Percentiles rank a stretch among this genome's conserved stretches.
Evolutionary conservation across 192 early-diverging fungal genomes (phyloP).

Genomic region (Linnemannia zychae): DNA sequence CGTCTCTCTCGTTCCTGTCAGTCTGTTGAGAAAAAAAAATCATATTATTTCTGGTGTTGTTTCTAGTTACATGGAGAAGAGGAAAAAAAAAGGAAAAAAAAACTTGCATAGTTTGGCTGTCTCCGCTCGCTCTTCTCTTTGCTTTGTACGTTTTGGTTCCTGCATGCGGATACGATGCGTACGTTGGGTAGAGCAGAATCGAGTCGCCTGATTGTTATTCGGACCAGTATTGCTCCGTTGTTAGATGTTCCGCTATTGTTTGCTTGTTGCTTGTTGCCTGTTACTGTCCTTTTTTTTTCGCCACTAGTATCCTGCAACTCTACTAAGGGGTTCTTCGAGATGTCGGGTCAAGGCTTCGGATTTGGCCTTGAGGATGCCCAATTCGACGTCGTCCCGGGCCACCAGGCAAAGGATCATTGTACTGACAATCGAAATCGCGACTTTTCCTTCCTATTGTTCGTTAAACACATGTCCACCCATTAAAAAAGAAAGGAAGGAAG

Average conservation of each 20-base stretch:
- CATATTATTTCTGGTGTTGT: neutral
- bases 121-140: neutral
- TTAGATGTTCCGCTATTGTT: neutral
- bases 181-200: too few relatives aligned
- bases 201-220: neutral
- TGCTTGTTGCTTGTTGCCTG: neutral
- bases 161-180: neutral
- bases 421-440: constrained; percentile 59
- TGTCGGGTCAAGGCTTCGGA: constrained; percentile 63
- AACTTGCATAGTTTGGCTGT: neutral
- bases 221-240: neutral
- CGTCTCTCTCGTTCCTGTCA: too few relatives aligned
- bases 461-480: constrained; percentile 1
- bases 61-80: neutral
- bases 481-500: neutral
- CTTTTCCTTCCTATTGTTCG: constrained; percentile 55
- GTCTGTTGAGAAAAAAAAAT: neutral
- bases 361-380: constrained; percentile 69
- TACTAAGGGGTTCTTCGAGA: constrained; percentile 62
- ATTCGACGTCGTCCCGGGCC: constrained; percentile 60
- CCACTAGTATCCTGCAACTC: constrained; percentile 50
- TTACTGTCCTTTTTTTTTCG: neutral
- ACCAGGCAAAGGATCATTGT: constrained; percentile 71
- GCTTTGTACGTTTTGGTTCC: neutral
- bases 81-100: too few relatives aligned